Conservation (phyloP, 352 stramenopile genomes). For the Pythium apleroticum region DNA sequence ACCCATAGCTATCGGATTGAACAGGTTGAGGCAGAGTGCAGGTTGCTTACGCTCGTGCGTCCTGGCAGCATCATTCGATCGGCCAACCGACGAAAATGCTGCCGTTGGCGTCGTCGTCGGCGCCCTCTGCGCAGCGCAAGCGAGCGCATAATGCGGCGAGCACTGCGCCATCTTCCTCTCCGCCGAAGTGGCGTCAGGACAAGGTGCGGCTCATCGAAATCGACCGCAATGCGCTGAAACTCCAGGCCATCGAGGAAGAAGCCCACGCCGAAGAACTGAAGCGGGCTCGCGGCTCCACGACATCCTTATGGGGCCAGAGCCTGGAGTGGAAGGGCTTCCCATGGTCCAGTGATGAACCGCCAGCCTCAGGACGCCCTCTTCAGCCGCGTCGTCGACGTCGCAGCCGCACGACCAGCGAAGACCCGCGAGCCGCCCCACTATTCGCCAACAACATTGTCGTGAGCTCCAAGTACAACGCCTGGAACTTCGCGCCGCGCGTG, state of each 20-base stretch:
- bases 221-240: conserved; percentile 18
- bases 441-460: conserved; percentile 74
- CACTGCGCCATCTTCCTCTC: neutral
- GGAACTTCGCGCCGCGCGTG: conserved; percentile 75
- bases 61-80: neutral
- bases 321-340: conserved; percentile 11
- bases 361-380: neutral
- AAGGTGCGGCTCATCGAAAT: conserved; percentile 22
- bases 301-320: conserved; percentile 16
- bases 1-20: neutral
- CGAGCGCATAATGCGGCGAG: neutral
- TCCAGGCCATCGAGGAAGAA: conserved; percentile 21
- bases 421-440: conserved; percentile 7
- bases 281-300: conserved; percentile 4
- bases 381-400: conserved; percentile 7
- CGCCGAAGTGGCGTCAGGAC: neutral
- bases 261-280: conserved; percentile 5
- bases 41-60: conserved; percentile 17
- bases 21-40: conserved; percentile 11
- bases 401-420: conserved; percentile 21
- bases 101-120: conserved; percentile 6
- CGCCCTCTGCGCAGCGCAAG: neutral
- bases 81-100: neutral
- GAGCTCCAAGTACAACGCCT: conserved; percentile 80
- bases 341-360: neutral